Evolutionary conservation across 2,329 filamentous ascomycete species (phyloP).

Genomic region (Aureobasidium subglaciale): DNA sequence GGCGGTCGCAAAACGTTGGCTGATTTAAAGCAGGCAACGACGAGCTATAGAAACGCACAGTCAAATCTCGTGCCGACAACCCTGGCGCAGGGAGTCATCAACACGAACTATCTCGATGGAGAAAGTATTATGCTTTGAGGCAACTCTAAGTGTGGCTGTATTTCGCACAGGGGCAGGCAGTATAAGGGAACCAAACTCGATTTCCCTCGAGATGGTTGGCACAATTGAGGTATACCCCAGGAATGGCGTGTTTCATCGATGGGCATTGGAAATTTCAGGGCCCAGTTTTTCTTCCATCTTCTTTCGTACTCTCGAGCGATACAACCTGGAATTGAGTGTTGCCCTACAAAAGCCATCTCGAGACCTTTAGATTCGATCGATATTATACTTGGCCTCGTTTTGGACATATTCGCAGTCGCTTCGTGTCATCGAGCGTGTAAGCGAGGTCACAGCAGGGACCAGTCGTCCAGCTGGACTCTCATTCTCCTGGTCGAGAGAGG

Average conservation of each 20-base stretch:
- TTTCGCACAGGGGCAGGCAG: no score
- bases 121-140: no score
- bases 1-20: not conserved
- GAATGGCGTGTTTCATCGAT: not conserved
- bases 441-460: not conserved
- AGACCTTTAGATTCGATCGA: not conserved
- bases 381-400: not conserved
- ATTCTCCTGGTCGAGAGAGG: not conserved
- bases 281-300: not conserved
- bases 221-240: not conserved
- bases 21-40: no score
- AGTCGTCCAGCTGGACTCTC: not conserved
- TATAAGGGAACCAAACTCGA: not conserved
- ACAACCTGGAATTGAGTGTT: not conserved
- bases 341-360: not conserved
- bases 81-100: not conserved
- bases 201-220: not conserved
- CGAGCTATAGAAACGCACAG: no score
- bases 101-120: not conserved
- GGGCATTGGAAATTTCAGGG: slow-evolving; percentile 4
- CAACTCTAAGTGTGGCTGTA: no score
- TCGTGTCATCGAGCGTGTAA: not conserved
- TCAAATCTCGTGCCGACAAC: not conserved
- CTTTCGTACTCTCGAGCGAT: not conserved
- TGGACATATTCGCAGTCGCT: not conserved